Percentiles rank a stretch among this genome's conserved stretches.
Conservation (phyloP, 208 protist species). For the Trypanosoma caninum region DNA sequence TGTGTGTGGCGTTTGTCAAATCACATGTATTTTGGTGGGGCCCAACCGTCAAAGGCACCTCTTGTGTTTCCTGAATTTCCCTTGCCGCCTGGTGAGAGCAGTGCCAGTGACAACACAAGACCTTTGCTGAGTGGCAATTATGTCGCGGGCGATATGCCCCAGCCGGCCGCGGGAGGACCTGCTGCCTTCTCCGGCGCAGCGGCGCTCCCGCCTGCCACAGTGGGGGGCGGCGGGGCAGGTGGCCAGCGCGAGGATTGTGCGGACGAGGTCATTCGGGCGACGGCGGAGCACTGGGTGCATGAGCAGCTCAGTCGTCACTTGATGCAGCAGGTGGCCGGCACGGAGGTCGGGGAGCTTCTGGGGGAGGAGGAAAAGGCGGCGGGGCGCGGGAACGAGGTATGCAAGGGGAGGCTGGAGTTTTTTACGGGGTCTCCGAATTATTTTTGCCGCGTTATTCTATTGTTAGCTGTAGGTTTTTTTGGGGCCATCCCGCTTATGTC, state of each 20-base stretch:
- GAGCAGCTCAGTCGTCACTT: conserved; percentile 28
- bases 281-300: conserved; percentile 44
- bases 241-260: conserved; percentile 41
- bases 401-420: conserved; percentile 21
- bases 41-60: not conserved
- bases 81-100: not conserved
- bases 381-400: not conserved
- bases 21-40: conserved; percentile 10
- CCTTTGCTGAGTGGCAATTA: not conserved
- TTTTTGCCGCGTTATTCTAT: conserved; percentile 30
- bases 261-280: conserved; percentile 35
- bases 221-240: conserved; percentile 1
- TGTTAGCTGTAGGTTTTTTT: conserved; percentile 58
- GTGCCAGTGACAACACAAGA: not conserved
- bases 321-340: not conserved
- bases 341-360: not conserved
- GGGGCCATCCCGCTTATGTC: conserved; percentile 81
- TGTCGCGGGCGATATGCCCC: not conserved
- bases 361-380: not conserved
- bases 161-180: not conserved
- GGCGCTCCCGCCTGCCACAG: too few species aligned
- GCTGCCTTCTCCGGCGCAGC: too few species aligned
- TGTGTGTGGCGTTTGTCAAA: not conserved
- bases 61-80: conserved; percentile 17
- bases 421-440: conserved; percentile 26